Evolutionary conservation across 208 protist genomes (phyloP).

Genomic region (Zelonia costaricensis): DNA sequence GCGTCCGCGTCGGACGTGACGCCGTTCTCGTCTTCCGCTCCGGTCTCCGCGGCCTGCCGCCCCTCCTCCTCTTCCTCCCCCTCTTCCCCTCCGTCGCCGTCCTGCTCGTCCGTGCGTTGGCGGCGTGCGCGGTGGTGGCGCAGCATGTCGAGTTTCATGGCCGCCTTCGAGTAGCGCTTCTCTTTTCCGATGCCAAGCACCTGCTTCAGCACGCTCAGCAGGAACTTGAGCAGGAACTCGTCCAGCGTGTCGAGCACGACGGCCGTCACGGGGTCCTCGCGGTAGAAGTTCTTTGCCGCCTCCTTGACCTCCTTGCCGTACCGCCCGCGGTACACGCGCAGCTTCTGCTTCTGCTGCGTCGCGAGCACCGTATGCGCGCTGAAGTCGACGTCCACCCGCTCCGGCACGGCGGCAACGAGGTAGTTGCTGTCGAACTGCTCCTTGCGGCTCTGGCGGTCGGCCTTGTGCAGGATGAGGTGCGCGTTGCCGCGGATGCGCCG

Average conservation of each 20-base stretch:
- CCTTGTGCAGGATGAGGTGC: constrained; percentile 62
- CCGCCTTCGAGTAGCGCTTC: constrained; percentile 56
- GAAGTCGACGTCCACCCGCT: constrained; percentile 88
- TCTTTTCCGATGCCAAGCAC: constrained; percentile 89
- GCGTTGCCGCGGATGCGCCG: constrained; percentile 83
- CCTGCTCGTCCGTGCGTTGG: constrained; percentile 4
- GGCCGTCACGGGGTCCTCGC: constrained; percentile 78
- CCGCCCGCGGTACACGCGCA: constrained; percentile 81
- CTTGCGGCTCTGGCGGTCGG: constrained; percentile 45
- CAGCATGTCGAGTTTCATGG: constrained; percentile 77
- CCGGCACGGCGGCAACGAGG: constrained; percentile 68
- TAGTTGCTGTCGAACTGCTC: constrained; percentile 76
- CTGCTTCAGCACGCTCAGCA: constrained; percentile 84
- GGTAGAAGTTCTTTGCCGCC: constrained; percentile 86
- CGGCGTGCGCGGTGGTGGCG: constrained; percentile 40
- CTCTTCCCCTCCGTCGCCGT: background rate
- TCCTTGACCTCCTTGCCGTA: constrained; percentile 79
- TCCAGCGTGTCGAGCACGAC: constrained; percentile 90
- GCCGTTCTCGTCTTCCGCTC: constrained; percentile 32
- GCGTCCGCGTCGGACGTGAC: constrained; percentile 2
- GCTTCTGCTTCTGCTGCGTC: constrained; percentile 91
- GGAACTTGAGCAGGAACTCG: constrained; percentile 86
- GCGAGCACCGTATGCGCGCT: constrained; percentile 83
- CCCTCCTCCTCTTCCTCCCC: constrained; percentile 16
- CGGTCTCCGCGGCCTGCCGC: constrained; percentile 9